Conservation (phyloP, 2,329 filamentous ascomycete species). For the Aspergillus pseudoviridinutans region DNA sequence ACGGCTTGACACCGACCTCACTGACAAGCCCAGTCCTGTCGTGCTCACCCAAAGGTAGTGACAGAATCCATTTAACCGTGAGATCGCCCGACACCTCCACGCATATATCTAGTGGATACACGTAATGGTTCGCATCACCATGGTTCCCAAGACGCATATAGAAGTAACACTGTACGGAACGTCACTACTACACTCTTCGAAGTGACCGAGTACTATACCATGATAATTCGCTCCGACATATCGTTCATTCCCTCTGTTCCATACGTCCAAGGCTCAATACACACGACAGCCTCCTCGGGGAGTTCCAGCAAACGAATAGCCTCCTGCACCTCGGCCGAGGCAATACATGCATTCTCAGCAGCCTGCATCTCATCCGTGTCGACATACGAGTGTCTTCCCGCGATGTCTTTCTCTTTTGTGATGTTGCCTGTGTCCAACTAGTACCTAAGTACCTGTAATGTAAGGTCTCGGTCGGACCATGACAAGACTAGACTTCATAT, state of each 20-base stretch:
- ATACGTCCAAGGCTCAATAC: constrained; percentile 56
- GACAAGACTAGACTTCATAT: too few species aligned
- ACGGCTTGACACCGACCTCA: constrained; percentile 23
- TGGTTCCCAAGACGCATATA: constrained; percentile 41
- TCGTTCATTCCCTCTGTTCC: constrained; percentile 49
- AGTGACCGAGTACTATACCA: constrained; percentile 33
- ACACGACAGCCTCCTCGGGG: constrained; percentile 42
- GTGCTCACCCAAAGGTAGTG: constrained; percentile 43
- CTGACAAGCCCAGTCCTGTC: constrained; percentile 9
- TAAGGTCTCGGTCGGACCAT: too few species aligned
- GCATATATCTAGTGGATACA: constrained; percentile 53
- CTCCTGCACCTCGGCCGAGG: constrained; percentile 40
- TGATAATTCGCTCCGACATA: constrained; percentile 44
- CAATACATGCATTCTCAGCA: constrained; percentile 47
- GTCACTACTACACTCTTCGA: background rate
- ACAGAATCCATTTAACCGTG: constrained; percentile 48
- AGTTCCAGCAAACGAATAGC: constrained; percentile 40
- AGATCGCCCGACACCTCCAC: constrained; percentile 51
- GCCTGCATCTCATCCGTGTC: constrained; percentile 45
- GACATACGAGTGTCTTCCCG: constrained; percentile 25
- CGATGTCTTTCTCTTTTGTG: constrained; percentile 2
- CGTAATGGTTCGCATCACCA: constrained; percentile 54
- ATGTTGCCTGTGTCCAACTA: background rate
- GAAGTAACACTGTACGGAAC: constrained; percentile 24
- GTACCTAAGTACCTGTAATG: too few species aligned